phyloP scores from a whole-genome alignment of 2,329 filamentous ascomycete species.

The Epicoccum nigrum region DNA sequence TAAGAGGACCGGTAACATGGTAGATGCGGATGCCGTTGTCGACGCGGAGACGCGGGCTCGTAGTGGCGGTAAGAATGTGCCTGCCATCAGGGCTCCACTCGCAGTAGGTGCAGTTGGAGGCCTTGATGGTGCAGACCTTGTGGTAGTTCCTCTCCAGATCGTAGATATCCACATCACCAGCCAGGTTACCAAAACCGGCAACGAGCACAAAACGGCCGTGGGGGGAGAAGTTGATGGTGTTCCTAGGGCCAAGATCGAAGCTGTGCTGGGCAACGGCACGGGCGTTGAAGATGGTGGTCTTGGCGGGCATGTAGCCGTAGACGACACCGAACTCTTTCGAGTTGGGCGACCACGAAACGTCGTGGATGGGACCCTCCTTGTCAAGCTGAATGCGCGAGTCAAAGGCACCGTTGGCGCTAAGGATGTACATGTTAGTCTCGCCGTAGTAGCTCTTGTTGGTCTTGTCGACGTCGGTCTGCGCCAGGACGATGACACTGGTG shows the following conservation, averaged over 20 bases:
- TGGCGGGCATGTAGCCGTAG: conserved; percentile 98
- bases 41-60: conserved; percentile 89
- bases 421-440: conserved; percentile 94
- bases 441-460: conserved; percentile 99
- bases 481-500: conserved; percentile 89
- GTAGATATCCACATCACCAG: conserved; percentile 97
- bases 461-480: conserved; percentile 97
- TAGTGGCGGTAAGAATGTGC: conserved; percentile 97
- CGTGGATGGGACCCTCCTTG: conserved; percentile 97
- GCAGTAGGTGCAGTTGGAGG: conserved; percentile 93
- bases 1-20: conserved; percentile 85
- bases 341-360: conserved; percentile 98
- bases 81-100: conserved; percentile 96
- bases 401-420: conserved; percentile 89
- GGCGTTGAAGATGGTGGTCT: conserved; percentile 96
- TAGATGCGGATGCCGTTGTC: conserved; percentile 97
- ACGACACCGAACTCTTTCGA: conserved; percentile 97
- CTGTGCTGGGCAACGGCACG: conserved; percentile 81
- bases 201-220: conserved; percentile 92
- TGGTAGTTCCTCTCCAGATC: conserved; percentile 92
- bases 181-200: conserved; percentile 95
- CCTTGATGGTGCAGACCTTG: conserved; percentile 93
- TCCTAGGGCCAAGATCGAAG: conserved; percentile 86
- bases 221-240: conserved; percentile 94
- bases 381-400: conserved; percentile 91